Evolutionary conservation across 352 stramenopile species (phyloP).

Genomic region (Aphanomyces cochlioides): DNA sequence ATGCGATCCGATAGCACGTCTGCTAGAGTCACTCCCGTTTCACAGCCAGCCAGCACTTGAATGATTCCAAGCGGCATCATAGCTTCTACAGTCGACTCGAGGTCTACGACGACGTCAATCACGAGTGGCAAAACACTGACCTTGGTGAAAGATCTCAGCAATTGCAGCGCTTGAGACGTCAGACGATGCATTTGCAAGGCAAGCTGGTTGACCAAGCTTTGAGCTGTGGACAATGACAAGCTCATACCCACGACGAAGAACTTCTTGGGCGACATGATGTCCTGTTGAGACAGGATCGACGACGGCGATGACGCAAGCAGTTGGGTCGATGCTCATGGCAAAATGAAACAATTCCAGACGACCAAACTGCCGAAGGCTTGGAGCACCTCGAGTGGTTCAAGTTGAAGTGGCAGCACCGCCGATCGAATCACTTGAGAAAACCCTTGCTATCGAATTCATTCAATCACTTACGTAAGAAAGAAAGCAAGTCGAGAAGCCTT

Average conservation of each 20-base stretch:
- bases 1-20: slow-evolving; percentile 59
- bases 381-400: not conserved
- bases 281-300: slow-evolving; percentile 82
- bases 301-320: slow-evolving; percentile 33
- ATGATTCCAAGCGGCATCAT: slow-evolving; percentile 35
- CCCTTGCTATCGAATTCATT: too few species aligned
- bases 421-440: too few species aligned
- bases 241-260: slow-evolving; percentile 53
- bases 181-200: slow-evolving; percentile 15
- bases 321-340: not conserved
- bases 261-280: slow-evolving; percentile 64
- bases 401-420: not conserved
- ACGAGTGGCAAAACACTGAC: not conserved
- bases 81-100: slow-evolving; percentile 22
- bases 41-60: slow-evolving; percentile 58
- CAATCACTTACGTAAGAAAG: too few species aligned
- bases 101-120: not conserved
- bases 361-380: too few species aligned
- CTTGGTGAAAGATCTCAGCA: slow-evolving; percentile 3
- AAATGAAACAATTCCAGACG: not conserved
- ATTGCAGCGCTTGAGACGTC: not conserved
- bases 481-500: too few species aligned
- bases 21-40: slow-evolving; percentile 67
- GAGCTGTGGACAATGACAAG: slow-evolving; percentile 23
- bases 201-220: not conserved